phyloP scores from a whole-genome alignment of 2,329 filamentous ascomycete genomes.

The Aspergillus alliaceus region DNA sequence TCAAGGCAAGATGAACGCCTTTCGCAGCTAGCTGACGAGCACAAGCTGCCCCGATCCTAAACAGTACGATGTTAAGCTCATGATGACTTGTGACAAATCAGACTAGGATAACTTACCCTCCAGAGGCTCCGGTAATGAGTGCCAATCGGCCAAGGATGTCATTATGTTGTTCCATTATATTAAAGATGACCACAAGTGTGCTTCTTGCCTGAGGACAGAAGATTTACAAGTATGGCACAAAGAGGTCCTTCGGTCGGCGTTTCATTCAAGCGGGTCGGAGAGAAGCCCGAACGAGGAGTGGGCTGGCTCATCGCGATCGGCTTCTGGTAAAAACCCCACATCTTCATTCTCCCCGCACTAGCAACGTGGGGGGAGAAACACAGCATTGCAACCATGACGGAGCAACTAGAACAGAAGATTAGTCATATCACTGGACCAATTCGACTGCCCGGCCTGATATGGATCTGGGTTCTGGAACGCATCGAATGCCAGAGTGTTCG shows the following conservation, averaged over 20 bases:
- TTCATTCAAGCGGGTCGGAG: slow-evolving; percentile 18
- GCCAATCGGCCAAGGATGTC: slow-evolving; percentile 56
- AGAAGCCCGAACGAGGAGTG: slow-evolving; percentile 23
- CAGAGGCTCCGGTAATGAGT: slow-evolving; percentile 62
- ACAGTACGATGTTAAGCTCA: background rate
- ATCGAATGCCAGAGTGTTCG: slow-evolving; percentile 37
- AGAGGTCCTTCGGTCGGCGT: background rate
- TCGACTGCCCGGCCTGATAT: slow-evolving; percentile 38
- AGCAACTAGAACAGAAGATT: slow-evolving; percentile 33
- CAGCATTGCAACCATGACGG: background rate
- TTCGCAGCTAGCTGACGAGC: slow-evolving; percentile 55
- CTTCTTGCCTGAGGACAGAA: background rate
- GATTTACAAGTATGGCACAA: background rate
- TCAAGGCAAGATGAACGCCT: slow-evolving; percentile 58
- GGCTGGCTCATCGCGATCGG: slow-evolving; percentile 18
- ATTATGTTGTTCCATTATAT: slow-evolving; percentile 34
- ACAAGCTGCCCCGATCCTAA: slow-evolving; percentile 61
- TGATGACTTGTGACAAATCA: background rate
- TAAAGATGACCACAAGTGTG: background rate
- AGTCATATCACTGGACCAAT: slow-evolving; percentile 44
- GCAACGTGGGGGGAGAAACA: background rate
- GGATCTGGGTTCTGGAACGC: slow-evolving; percentile 34
- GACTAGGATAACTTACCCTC: slow-evolving; percentile 50
- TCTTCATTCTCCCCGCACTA: slow-evolving; percentile 12
- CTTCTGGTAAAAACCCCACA: slow-evolving; percentile 22